Percentiles rank a stretch among this genome's conserved stretches.
These are phyloP conservation scores for Auricularia heimuer DNA, from an alignment of 768 basidiomycete genomes.

Conservation along the genomic window DNA sequence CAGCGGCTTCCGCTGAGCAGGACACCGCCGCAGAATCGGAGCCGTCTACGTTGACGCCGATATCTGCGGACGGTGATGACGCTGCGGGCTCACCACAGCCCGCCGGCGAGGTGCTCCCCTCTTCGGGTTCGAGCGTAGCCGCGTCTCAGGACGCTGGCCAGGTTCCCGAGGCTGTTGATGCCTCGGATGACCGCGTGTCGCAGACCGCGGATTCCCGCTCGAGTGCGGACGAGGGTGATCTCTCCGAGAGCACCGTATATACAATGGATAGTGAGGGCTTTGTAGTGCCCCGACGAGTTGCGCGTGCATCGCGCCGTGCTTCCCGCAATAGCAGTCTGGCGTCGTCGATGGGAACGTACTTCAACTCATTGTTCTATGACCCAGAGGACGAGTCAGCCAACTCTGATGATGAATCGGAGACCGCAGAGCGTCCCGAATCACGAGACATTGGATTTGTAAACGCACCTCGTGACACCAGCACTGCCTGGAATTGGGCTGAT, in stretches of 20 bases:
- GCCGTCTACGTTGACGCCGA: no score
- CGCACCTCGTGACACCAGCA: background rate
- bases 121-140: no score
- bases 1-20: no score
- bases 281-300: background rate
- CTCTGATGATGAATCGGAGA: background rate
- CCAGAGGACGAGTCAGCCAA: background rate
- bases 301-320: background rate
- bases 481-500: background rate
- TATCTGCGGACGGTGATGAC: no score
- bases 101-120: no score
- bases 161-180: no score
- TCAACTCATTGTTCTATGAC: background rate
- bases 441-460: background rate
- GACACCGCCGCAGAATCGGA: no score
- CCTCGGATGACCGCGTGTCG: no score
- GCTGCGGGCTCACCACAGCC: no score
- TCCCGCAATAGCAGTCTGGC: background rate
- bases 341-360: background rate
- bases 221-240: no score
- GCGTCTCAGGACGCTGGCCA: no score
- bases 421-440: background rate
- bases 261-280: background rate
- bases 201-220: no score
- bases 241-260: background rate